Evolutionary conservation across 345 rosid species (phyloP), one percentile per base, ranked within the genome.

Genomic region (Noccaea caerulescens): DNA sequence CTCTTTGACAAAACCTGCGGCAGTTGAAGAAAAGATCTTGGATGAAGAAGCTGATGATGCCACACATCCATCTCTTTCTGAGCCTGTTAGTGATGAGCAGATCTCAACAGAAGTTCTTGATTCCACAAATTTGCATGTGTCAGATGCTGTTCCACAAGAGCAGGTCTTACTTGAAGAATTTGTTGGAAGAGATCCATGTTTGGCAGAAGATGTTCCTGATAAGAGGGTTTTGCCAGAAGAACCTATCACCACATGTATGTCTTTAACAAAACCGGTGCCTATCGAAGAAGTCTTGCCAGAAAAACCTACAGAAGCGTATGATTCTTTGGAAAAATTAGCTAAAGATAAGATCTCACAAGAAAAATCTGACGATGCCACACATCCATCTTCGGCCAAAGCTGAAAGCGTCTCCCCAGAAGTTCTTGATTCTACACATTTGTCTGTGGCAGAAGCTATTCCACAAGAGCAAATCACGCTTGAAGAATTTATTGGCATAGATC

Each of bases 401-500:
- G 67, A 64, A 23, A 30, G 13, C 30, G 9, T 41, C 10, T 51
- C 66, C n/a, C 38, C 11, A 49, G 60, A 50, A 57, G 66, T 39
- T 66, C 77, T 57, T 66, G 54, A 49, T 58, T 30, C 72, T 8
- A 9, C n/a, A 58, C 18, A 3, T 30, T 73, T 34, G 5, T 33
- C 18, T 10, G 61, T 34, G 16, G 65, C 38, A 57, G 72, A 49
- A 58, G 72, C 69, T 61, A 50, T 49, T 30, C n/a, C 77, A 41
- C 43, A 65, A 12, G 58, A 65, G 53, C 38, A 57, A 65, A 10
- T 18, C 34, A 4, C 51, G 7, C 30, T 65, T 65, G 77, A 66
- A 58, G 67, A 66, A 41, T 58, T 6, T 50, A 37, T 50, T 73
- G 72, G 65, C 32, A 33, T 38, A 66, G 60, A 49, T 73, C 45